Evolutionary conservation across 805 yeast species (phyloP), one percentile per base, ranked within the genome.

Genomic region (Starmera pachycereana): DNA sequence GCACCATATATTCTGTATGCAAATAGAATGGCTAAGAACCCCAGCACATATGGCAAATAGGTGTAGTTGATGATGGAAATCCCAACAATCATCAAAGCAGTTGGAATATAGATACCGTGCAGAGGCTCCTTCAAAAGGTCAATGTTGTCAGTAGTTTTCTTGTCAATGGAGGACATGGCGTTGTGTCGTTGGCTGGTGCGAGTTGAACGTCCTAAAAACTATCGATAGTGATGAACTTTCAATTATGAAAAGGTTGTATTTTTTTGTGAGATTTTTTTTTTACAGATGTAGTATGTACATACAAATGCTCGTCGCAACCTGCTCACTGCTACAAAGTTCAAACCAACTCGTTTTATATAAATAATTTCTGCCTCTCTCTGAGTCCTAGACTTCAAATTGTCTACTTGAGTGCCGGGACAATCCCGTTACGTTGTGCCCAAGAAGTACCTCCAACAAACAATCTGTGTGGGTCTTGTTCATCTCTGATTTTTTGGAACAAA

Each of bases 401-500:
- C 9, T 22, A 22, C 9, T 22, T 22, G 27, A 22, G 27, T 22
- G 27, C 27, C 9, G 27, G 27, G 9, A 22, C 27, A 40, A 82
- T 68, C 32, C 96, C 96, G 57, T 89, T 89, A 60, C 88, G 74
- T 16, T 71, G 54, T 11, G 86, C 77, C 98, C 98, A 90, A 27
- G 72, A 75, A 49, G 69, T 71, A 27, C 87, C 85, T 47, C 86
- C 76, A 41, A 87, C 58, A 55, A 90, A 89, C 3, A 89, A 78
- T 11, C 86, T 87, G 4, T 77, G 64, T 1, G 97, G 96, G 63
- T 90, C 97, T 53, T 72, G 72, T 44, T 74, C 69, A 37, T 61
- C 64, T 57, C 97, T 74, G 12, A 83, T 68, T 38, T 66, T 56
- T 56, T 81, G 78, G 69, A 74, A 90, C 34, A 64, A 56, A 11